These are phyloP conservation scores for Petunia hybrid DNA, from an alignment of 305 asterid genomes.

Conservation along the genomic window DNA sequence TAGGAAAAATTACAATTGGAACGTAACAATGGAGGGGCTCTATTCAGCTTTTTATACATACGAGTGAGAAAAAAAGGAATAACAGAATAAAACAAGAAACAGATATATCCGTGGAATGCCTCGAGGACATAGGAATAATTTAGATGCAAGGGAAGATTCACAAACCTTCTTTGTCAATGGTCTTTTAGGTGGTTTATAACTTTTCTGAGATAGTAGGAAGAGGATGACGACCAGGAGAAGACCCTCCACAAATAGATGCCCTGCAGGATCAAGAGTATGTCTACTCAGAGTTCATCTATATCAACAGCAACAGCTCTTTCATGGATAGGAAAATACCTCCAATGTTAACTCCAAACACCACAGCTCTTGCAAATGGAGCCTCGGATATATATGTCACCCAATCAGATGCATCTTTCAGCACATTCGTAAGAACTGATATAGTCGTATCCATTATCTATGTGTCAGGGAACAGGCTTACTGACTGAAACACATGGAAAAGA, in stretches of 20 bases:
- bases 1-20: background rate
- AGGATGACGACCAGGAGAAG: conserved; percentile 85
- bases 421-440: conserved; percentile 52
- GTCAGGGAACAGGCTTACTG: background rate
- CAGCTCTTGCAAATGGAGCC: conserved; percentile 81
- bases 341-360: conserved; percentile 90
- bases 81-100: conserved; percentile 23
- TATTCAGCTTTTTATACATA: background rate
- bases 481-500: conserved; percentile 17
- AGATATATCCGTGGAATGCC: background rate
- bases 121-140: background rate
- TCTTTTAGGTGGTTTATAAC: conserved; percentile 97
- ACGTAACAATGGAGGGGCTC: background rate
- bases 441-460: conserved; percentile 50
- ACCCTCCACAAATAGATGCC: conserved; percentile 94
- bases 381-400: conserved; percentile 69
- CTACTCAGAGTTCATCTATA: conserved; percentile 13
- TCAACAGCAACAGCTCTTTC: background rate
- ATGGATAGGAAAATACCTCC: conserved; percentile 57
- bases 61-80: conserved; percentile 20
- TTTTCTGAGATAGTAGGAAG: conserved; percentile 81
- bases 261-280: conserved; percentile 49
- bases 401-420: conserved; percentile 66
- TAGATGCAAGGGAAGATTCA: conserved; percentile 17
- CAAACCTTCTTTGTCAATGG: conserved; percentile 89